Percentiles rank a stretch among this genome's conserved stretches.
Conservation (phyloP, 768 basidiomycete species). For the Tulasnella sp. region DNA sequence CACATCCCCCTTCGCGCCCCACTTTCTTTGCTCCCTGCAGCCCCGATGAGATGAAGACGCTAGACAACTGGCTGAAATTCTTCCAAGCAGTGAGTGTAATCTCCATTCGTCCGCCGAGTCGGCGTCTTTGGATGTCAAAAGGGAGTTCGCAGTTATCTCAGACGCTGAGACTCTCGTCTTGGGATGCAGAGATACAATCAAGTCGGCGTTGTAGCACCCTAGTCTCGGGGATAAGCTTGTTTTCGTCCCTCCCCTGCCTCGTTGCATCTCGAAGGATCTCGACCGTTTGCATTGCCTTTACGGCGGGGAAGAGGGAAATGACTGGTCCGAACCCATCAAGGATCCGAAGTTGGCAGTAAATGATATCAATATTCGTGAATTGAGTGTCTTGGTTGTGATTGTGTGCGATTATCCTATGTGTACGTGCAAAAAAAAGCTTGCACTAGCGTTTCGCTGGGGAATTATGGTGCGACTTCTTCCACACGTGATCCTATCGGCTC, state of each 20-base stretch:
- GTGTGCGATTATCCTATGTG: slow-evolving; percentile 6
- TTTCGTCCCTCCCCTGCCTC: not conserved
- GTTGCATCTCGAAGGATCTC: slow-evolving; percentile 15
- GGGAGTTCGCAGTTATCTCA: not conserved
- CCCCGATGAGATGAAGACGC: slow-evolving; percentile 59
- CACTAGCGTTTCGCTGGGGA: slow-evolving; percentile 8
- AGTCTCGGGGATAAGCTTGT: slow-evolving; percentile 18
- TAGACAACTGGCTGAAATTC: slow-evolving; percentile 89
- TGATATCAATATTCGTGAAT: not conserved
- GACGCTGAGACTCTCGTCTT: slow-evolving; percentile 24
- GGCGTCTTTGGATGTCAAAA: not conserved
- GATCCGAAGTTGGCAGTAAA: not conserved
- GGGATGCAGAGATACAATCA: slow-evolving; percentile 33
- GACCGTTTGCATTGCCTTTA: slow-evolving; percentile 15
- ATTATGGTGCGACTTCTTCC: slow-evolving; percentile 14
- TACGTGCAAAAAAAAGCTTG: slow-evolving; percentile 16
- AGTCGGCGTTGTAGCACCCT: slow-evolving; percentile 26
- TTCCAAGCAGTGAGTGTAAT: slow-evolving; percentile 63
- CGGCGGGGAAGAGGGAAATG: slow-evolving; percentile 11
- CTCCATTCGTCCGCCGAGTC: slow-evolving; percentile 16
- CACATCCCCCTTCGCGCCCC: not conserved
- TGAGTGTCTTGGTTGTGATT: not conserved
- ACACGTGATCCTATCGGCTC: slow-evolving; percentile 13
- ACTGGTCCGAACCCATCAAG: slow-evolving; percentile 17
- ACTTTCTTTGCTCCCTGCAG: slow-evolving; percentile 18